Conservation (phyloP, 306 rosid genomes). For the Prunus dulcis region DNA sequence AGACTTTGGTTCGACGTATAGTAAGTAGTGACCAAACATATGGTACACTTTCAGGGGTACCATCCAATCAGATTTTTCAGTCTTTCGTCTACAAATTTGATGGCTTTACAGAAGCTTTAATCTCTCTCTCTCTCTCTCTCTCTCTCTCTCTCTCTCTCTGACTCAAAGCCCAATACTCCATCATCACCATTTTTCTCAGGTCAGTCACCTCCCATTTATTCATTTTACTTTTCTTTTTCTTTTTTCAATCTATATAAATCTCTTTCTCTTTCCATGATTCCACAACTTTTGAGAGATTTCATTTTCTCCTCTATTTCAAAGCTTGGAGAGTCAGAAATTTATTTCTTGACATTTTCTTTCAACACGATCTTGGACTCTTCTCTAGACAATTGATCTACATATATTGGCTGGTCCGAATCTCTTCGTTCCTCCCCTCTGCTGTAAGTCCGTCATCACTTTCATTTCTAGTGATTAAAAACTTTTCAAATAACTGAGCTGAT, state of each 20-base stretch:
- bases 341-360: not conserved
- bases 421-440: not conserved
- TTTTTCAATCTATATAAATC: not conserved
- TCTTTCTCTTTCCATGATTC: slow-evolving; percentile 8
- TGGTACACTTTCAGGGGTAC: slow-evolving; percentile 22
- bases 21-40: slow-evolving; percentile 56
- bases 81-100: slow-evolving; percentile 34
- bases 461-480: slow-evolving; percentile 21
- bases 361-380: not conserved
- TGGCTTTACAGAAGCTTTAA: slow-evolving; percentile 14
- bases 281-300: slow-evolving; percentile 3
- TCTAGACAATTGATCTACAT: not conserved
- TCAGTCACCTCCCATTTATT: slow-evolving; percentile 11
- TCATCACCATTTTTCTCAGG: slow-evolving; percentile 24
- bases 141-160: slow-evolving; percentile 4
- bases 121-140: not conserved
- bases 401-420: not conserved
- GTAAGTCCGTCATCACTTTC: not conserved
- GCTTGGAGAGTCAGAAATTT: not conserved
- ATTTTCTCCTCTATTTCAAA: not conserved
- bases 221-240: slow-evolving; percentile 13
- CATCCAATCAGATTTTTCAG: slow-evolving; percentile 47
- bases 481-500: slow-evolving; percentile 5
- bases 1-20: slow-evolving; percentile 53
- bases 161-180: slow-evolving; percentile 19